Percentiles rank a stretch among this genome's conserved stretches.
These are phyloP conservation scores for Sporisorium scitamineum DNA, from an alignment of 1,284 basidiomycete species.

Conservation along the genomic window DNA sequence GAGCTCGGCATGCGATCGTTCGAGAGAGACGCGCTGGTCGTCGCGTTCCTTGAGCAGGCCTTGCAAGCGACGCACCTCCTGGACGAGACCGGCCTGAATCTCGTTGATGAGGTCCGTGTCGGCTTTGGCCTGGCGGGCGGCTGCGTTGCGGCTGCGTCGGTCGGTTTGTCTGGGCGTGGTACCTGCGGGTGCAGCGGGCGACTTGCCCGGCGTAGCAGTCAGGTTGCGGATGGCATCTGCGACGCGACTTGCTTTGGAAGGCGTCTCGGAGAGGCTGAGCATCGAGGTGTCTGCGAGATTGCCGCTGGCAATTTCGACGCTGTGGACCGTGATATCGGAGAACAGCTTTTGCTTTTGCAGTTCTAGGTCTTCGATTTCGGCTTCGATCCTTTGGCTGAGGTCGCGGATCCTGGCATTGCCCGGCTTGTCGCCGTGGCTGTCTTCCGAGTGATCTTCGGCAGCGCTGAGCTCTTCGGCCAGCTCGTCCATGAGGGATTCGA, in stretches of 20 bases:
- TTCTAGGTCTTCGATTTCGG: slow-evolving; percentile 56
- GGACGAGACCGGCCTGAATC: slow-evolving; percentile 59
- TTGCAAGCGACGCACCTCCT: slow-evolving; percentile 59
- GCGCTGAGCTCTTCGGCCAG: slow-evolving; percentile 53
- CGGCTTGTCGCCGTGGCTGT: slow-evolving; percentile 17
- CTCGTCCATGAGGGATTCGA: slow-evolving; percentile 62
- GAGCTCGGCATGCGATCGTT: slow-evolving; percentile 47
- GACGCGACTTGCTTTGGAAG: slow-evolving; percentile 47
- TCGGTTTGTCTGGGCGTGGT: slow-evolving; percentile 50
- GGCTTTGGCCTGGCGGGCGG: slow-evolving; percentile 53
- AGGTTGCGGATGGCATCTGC: slow-evolving; percentile 46
- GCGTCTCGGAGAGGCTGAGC: slow-evolving; percentile 28
- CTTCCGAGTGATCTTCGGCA: slow-evolving; percentile 40
- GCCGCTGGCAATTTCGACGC: slow-evolving; percentile 26
- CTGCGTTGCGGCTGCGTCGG: slow-evolving; percentile 58
- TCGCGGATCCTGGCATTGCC: slow-evolving; percentile 33
- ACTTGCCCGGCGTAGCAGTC: slow-evolving; percentile 42
- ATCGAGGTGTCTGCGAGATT: slow-evolving; percentile 23
- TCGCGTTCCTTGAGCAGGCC: slow-evolving; percentile 59
- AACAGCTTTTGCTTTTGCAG: slow-evolving; percentile 48
- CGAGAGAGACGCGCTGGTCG: slow-evolving; percentile 48
- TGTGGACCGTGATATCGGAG: slow-evolving; percentile 43
- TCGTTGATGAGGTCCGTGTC: slow-evolving; percentile 62
- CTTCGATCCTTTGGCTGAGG: slow-evolving; percentile 51
- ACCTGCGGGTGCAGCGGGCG: slow-evolving; percentile 29